Percentiles rank a stretch among this genome's conserved stretches.
phyloP scores from a whole-genome alignment of 2,329 filamentous ascomycete genomes.

The Furcasterigmium furcatum region DNA sequence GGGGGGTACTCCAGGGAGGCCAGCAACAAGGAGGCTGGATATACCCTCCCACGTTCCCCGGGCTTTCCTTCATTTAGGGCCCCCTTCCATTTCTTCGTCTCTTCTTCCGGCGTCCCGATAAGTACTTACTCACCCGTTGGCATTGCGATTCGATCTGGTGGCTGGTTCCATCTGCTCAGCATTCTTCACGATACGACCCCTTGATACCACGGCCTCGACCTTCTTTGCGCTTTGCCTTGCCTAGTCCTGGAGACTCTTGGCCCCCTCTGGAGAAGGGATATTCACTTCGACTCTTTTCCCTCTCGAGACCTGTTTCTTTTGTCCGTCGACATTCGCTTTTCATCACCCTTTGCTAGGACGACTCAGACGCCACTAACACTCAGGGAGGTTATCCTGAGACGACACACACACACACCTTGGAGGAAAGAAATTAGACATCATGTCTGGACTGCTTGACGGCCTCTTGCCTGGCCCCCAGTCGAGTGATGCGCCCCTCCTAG shows the following conservation, averaged over 20 bases:
- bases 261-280: too few species aligned
- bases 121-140: neutral
- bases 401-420: too few species aligned
- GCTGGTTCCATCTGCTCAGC: neutral
- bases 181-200: neutral
- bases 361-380: too few species aligned
- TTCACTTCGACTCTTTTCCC: too few species aligned
- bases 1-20: neutral
- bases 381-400: too few species aligned
- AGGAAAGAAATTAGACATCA: slow-evolving; percentile 4
- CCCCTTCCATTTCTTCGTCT: neutral
- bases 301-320: too few species aligned
- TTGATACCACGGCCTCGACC: too few species aligned
- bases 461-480: neutral
- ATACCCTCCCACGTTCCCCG: neutral
- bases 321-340: too few species aligned
- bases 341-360: too few species aligned
- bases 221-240: too few species aligned
- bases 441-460: slow-evolving; percentile 7
- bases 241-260: too few species aligned
- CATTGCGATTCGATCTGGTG: neutral
- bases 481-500: neutral
- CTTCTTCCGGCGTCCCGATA: neutral
- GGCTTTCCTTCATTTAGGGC: neutral
- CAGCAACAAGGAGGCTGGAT: neutral